These are phyloP conservation scores for Paramecium pentaurelia DNA, from an alignment of 73 alveolate genomes.

Conservation along the genomic window DNA sequence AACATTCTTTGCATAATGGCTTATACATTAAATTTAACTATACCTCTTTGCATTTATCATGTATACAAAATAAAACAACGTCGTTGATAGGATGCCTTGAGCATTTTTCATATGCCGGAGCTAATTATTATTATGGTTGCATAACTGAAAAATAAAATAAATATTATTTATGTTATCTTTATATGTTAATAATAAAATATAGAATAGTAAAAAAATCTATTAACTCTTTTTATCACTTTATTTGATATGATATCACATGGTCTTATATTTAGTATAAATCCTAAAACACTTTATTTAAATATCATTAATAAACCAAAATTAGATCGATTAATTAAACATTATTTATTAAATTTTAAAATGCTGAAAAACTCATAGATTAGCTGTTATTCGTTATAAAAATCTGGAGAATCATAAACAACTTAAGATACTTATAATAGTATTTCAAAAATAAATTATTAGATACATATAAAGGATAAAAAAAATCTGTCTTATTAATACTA, in stretches of 20 bases:
- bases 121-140: background rate
- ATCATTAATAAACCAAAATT: background rate
- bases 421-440: background rate
- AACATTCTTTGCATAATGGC: conserved; percentile 40
- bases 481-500: background rate
- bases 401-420: background rate
- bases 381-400: background rate
- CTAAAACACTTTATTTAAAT: background rate
- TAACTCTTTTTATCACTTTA: background rate
- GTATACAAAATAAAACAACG: background rate
- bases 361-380: background rate
- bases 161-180: background rate
- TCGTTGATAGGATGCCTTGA: background rate
- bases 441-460: background rate
- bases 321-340: background rate
- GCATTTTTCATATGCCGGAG: conserved; percentile 10
- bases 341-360: background rate
- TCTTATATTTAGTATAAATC: background rate
- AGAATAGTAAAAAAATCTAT: background rate
- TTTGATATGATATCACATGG: background rate
- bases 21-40: background rate
- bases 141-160: background rate
- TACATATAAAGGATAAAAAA: background rate
- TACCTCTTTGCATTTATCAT: background rate
- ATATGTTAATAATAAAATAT: background rate